These are phyloP conservation scores for Litsea cubeba DNA, from an alignment of 164 flowering plant species.

Conservation along the genomic window DNA sequence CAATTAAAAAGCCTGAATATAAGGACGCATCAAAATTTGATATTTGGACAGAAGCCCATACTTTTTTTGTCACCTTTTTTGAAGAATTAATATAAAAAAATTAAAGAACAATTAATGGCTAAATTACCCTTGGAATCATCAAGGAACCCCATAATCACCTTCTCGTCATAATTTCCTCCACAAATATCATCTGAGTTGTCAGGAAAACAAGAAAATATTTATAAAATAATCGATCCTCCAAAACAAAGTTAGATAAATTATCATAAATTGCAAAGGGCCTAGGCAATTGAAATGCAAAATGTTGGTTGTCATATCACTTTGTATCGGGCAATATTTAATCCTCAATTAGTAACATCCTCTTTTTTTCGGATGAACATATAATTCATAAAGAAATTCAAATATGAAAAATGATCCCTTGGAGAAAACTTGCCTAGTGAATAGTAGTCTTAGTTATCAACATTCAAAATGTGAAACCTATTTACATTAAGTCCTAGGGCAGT, in stretches of 20 bases:
- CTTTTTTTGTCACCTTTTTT: too few relatives aligned
- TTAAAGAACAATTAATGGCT: background rate
- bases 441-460: too few relatives aligned
- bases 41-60: background rate
- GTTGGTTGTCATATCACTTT: too few relatives aligned
- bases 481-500: too few relatives aligned
- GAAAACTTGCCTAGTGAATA: too few relatives aligned
- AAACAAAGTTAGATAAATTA: background rate
- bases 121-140: constrained; percentile 37
- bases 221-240: background rate
- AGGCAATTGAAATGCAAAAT: background rate
- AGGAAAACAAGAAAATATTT: constrained; percentile 1
- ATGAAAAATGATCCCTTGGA: too few relatives aligned
- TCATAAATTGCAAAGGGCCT: background rate
- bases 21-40: background rate
- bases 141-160: constrained; percentile 33
- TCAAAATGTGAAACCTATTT: too few relatives aligned
- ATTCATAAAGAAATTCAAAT: too few relatives aligned
- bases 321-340: too few relatives aligned
- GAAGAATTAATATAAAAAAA: background rate
- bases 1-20: background rate
- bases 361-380: too few relatives aligned
- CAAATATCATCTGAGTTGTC: constrained; percentile 25
- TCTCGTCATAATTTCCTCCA: constrained; percentile 52
- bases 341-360: too few relatives aligned